Percentiles rank a stretch among this genome's conserved stretches.
Evolutionary conservation across 495 filamentous ascomycete species (phyloP).

Genomic region (Aspergillus hancockii): DNA sequence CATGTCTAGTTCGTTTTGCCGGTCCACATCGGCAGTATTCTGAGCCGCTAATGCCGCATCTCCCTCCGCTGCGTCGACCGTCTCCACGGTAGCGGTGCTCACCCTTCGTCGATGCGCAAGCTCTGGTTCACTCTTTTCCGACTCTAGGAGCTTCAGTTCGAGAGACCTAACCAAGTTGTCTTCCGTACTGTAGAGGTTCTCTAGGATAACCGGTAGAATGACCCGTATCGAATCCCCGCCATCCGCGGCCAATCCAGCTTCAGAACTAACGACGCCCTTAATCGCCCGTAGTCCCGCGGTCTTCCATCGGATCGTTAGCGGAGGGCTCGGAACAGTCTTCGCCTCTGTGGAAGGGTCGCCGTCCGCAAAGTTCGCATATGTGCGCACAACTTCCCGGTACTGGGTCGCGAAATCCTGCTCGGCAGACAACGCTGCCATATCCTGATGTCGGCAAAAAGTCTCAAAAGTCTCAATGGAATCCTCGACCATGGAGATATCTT

Average conservation of each 20-base stretch:
- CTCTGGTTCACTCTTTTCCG: conserved; percentile 67
- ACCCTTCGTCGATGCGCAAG: conserved; percentile 60
- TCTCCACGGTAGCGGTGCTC: conserved; percentile 77
- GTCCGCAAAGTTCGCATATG: conserved; percentile 75
- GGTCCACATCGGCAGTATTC: conserved; percentile 80
- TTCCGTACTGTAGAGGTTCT: conserved; percentile 79
- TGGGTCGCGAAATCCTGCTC: conserved; percentile 81
- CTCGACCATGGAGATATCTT: conserved; percentile 86
- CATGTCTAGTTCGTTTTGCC: conserved; percentile 82
- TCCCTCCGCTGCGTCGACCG: conserved; percentile 63
- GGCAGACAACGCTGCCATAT: conserved; percentile 71
- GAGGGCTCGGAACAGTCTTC: conserved; percentile 56
- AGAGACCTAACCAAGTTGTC: conserved; percentile 66
- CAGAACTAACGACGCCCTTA: conserved; percentile 73
- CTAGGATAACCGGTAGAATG: conserved; percentile 77
- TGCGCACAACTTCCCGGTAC: conserved; percentile 74
- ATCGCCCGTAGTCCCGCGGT: conserved; percentile 79
- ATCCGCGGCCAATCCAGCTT: conserved; percentile 66
- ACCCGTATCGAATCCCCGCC: conserved; percentile 72
- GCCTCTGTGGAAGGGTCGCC: conserved; percentile 33
- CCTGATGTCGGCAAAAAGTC: conserved; percentile 79
- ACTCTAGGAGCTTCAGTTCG: conserved; percentile 57
- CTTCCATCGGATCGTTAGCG: conserved; percentile 80
- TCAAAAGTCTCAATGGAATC: conserved; percentile 81
- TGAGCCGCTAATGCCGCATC: conserved; percentile 72